Conservation (phyloP, 2,329 filamentous ascomycete species). For the Paracoccidioides lutzii region DNA sequence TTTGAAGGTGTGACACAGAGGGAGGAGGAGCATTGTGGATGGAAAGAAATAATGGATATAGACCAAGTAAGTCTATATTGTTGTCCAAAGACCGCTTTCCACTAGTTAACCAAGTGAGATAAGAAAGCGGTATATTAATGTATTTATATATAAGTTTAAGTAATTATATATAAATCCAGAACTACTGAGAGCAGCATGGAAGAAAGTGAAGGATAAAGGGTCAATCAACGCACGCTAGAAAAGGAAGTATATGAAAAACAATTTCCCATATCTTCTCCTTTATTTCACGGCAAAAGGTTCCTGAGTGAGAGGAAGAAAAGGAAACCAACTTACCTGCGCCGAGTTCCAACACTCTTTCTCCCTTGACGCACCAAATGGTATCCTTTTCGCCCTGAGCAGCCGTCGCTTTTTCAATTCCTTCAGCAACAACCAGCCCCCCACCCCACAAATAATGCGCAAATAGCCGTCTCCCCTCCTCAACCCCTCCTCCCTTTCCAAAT, state of each 20-base stretch:
- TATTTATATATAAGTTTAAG: background rate
- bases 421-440: conserved; percentile 34
- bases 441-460: conserved; percentile 51
- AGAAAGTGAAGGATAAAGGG: background rate
- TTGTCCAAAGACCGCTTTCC: background rate
- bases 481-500: conserved; percentile 8
- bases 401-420: conserved; percentile 21
- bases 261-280: background rate
- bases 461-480: conserved; percentile 38
- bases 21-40: background rate
- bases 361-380: conserved; percentile 31
- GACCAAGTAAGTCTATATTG: background rate
- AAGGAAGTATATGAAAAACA: background rate
- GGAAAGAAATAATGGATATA: background rate
- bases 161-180: background rate
- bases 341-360: conserved; percentile 43
- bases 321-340: conserved; percentile 44
- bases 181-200: background rate
- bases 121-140: background rate
- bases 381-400: conserved; percentile 10
- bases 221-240: background rate
- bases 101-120: background rate
- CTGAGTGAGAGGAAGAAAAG: conserved; percentile 3
- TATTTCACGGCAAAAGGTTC: background rate
- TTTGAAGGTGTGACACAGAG: background rate